Percentiles rank a stretch among this genome's conserved stretches.
Evolutionary conservation across 352 stramenopile genomes (phyloP).

Genomic region (Elongisporangium senticosum): DNA sequence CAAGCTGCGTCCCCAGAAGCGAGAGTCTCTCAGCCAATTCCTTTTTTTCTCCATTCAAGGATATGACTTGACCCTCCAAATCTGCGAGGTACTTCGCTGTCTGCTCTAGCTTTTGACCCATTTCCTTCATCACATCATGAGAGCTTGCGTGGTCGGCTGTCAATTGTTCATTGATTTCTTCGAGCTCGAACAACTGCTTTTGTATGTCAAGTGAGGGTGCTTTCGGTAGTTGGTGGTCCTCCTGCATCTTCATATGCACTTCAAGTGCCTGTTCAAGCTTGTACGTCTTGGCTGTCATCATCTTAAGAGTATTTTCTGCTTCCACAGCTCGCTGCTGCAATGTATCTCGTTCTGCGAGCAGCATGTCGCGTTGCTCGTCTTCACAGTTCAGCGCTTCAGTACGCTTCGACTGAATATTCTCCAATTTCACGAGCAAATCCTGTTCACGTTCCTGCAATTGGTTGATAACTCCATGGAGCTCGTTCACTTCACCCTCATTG

Average conservation of each 20-base stretch:
- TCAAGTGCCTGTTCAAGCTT: not conserved
- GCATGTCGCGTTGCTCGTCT: not conserved
- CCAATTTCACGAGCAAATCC: not conserved
- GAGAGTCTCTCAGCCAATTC: slow-evolving; percentile 20
- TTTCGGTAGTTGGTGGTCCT: too few species aligned
- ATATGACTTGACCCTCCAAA: slow-evolving; percentile 18
- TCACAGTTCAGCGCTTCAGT: not conserved
- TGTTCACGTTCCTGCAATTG: slow-evolving; percentile 2
- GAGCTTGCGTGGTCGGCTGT: slow-evolving; percentile 5
- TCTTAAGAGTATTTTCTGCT: not conserved
- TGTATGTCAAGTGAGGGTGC: too few species aligned
- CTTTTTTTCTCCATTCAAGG: slow-evolving; percentile 28
- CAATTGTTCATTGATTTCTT: too few species aligned
- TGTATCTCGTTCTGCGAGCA: not conserved
- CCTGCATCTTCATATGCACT: not conserved
- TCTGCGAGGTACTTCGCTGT: slow-evolving; percentile 14
- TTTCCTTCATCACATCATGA: slow-evolving; percentile 26
- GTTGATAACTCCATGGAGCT: slow-evolving; percentile 12
- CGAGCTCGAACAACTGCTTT: not conserved
- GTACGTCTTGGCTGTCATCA: not conserved
- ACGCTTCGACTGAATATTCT: not conserved
- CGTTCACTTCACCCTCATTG: slow-evolving; percentile 19
- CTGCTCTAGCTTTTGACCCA: slow-evolving; percentile 31
- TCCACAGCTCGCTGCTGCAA: not conserved
- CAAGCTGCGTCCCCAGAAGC: slow-evolving; percentile 12